phyloP scores from a whole-genome alignment of 2,329 filamentous ascomycete species.

The Knoxdaviesia proteae region DNA sequence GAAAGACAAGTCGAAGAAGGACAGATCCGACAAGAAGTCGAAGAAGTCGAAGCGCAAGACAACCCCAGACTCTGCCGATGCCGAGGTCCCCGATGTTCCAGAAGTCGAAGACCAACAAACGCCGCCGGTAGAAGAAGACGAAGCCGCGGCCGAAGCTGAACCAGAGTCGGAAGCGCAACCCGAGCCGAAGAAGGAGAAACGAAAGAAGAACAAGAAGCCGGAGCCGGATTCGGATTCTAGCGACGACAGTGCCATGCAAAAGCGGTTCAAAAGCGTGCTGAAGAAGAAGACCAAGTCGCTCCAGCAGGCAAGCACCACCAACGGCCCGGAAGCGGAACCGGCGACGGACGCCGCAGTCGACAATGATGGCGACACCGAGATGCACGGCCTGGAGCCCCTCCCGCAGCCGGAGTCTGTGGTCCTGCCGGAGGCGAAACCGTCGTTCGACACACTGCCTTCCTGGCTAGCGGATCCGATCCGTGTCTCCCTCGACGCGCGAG shows the following conservation, averaged over 20 bases:
- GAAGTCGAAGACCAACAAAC: not conserved
- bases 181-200: slow-evolving; percentile 4
- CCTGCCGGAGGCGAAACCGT: slow-evolving; percentile 34
- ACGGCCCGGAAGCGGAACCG: slow-evolving; percentile 20
- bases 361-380: slow-evolving; percentile 16
- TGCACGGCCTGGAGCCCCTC: slow-evolving; percentile 59
- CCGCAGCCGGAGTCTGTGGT: slow-evolving; percentile 52
- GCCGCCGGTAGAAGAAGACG: not conserved
- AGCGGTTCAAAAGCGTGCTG: slow-evolving; percentile 7
- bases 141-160: too few relatives aligned
- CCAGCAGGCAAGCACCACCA: slow-evolving; percentile 18
- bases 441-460: slow-evolving; percentile 57
- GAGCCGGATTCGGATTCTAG: slow-evolving; percentile 2
- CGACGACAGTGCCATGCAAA: slow-evolving; percentile 2
- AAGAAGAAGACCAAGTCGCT: slow-evolving; percentile 11
- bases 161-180: not conserved
- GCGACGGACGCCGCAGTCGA: slow-evolving; percentile 12
- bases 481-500: slow-evolving; percentile 37
- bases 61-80: not conserved
- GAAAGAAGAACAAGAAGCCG: slow-evolving; percentile 13
- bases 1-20: slow-evolving; percentile 2
- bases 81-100: not conserved
- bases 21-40: not conserved
- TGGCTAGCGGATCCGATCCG: slow-evolving; percentile 66
- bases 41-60: not conserved